Base-by-base conservation (phyloP, 31 red algal genomes). In the Asparagopsis taxiformis region DNA sequence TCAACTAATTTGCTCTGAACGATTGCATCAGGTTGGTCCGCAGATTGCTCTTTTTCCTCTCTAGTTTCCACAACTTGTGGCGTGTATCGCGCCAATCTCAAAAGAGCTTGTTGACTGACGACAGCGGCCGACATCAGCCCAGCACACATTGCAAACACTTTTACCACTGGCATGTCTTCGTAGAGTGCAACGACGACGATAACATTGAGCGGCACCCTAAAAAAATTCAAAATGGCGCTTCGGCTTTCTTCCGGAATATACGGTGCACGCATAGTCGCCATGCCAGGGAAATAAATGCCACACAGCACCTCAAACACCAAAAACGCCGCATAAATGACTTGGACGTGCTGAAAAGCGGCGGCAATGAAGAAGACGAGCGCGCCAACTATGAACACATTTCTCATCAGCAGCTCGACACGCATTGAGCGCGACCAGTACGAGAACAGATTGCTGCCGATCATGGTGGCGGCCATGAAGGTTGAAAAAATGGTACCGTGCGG, bases 401-500 rank as follows among this genome's bases (percentile, higher is more conserved):
- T 43, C 87, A 91, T 82, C 37, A 91, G 53, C 0, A 77, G 16
- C 43, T 82, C 87, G 15, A 82, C 75, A 17, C 51, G 69, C 16
- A 57, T 6, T 20, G 25, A n/a, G 30, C 62, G 51, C 56, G 51
- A 33, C 32, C 55, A 64, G 17, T 73, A 56, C n/a, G 65, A 51
- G 64, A 98, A 98, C 0, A 91, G 51, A 34, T 77, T 80, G 33
- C 76, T 84, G 6, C 95, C 95, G 13, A 98, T 71, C 95, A 98
- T 98, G 4, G 84, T 80, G 22, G 84, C 75, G 1, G 78, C 84
- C 95, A 98, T 98, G 67, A 98, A 98, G 10, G 90, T 69, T 11
- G 95, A 93, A 37, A 98, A 98, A 29, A 98, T 81, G 1, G 84
- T 83, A 26, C 87, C 87, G 64, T 91, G 93, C 7, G 93, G 87